Evolutionary conservation across 2,329 filamentous ascomycete genomes (phyloP).

Genomic region (Elsinoe batatas): DNA sequence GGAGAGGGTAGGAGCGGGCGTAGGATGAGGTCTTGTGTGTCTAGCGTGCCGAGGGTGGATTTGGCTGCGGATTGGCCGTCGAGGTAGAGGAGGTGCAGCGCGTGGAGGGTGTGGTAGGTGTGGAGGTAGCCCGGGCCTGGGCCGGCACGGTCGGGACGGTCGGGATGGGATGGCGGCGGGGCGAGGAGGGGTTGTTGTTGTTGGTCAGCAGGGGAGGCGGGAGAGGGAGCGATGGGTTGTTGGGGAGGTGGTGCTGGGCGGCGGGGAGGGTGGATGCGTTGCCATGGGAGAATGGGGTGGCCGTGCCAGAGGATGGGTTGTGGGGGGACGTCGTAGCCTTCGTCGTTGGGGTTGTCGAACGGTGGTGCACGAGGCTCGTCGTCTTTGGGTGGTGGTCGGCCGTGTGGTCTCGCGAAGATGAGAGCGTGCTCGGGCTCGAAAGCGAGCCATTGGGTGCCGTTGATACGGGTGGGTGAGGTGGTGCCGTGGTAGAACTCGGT

Average conservation of each 20-base stretch:
- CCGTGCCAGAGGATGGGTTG: not conserved
- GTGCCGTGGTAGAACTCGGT: slow-evolving; percentile 61
- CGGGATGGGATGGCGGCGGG: not conserved
- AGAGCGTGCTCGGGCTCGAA: slow-evolving; percentile 69
- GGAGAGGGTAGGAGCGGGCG: slow-evolving; percentile 21
- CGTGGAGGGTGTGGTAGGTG: slow-evolving; percentile 50
- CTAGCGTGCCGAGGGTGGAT: slow-evolving; percentile 53
- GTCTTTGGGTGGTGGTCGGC: slow-evolving; percentile 14
- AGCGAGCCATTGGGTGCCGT: slow-evolving; percentile 58
- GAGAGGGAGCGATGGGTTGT: not conserved
- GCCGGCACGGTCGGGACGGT: not conserved
- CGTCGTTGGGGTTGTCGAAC: not conserved
- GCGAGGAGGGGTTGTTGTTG: not conserved
- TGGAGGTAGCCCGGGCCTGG: slow-evolving; percentile 49
- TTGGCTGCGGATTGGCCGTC: slow-evolving; percentile 64
- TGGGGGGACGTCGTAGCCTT: not conserved
- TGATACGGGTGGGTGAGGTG: slow-evolving; percentile 35
- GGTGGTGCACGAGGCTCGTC: not conserved
- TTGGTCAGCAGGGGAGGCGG: not conserved
- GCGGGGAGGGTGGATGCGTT: not conserved
- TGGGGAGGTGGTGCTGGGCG: not conserved
- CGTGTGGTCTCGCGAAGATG: slow-evolving; percentile 43
- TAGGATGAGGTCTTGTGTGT: slow-evolving; percentile 56
- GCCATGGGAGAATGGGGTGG: not conserved
- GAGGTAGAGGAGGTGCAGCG: slow-evolving; percentile 54